Conservation (phyloP, 108 stramenopile genomes). For the Skeletonema potamos region DNA sequence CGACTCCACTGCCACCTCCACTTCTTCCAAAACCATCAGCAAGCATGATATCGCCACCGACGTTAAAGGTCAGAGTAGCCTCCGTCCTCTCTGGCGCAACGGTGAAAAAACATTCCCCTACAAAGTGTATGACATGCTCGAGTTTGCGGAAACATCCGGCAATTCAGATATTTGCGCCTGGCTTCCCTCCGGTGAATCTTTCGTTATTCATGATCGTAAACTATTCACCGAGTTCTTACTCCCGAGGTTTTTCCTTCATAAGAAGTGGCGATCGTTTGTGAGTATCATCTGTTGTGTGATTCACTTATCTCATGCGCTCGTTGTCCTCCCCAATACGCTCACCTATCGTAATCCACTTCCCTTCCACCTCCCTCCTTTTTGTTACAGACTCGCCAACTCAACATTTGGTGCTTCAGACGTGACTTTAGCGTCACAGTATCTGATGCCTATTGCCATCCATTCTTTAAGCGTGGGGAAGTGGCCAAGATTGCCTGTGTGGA, state of each 20-base stretch:
- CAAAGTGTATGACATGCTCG: background rate
- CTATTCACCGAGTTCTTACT: background rate
- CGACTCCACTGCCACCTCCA: background rate
- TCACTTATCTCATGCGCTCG: background rate
- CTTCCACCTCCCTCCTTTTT: background rate
- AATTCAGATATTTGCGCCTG: background rate
- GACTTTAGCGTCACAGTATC: background rate
- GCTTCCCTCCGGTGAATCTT: background rate
- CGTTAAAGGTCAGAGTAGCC: background rate
- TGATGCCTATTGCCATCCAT: background rate
- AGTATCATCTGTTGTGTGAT: background rate
- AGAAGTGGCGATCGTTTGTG: background rate
- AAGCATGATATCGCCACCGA: background rate
- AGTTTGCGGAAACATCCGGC: background rate
- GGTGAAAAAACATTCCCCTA: background rate
- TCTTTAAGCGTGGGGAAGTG: background rate
- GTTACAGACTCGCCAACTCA: background rate
- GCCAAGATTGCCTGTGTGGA: background rate
- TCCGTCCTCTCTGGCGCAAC: background rate
- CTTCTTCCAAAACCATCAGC: background rate
- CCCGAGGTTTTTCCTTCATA: background rate
- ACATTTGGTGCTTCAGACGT: slow-evolving; percentile 1
- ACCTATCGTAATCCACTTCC: background rate
- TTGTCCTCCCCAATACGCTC: background rate
- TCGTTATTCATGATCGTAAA: background rate